Evolutionary conservation across 2,329 filamentous ascomycete species (phyloP), one percentile per base, ranked within the genome.

Genomic region (Pseudogymnoascus verrucosus): DNA sequence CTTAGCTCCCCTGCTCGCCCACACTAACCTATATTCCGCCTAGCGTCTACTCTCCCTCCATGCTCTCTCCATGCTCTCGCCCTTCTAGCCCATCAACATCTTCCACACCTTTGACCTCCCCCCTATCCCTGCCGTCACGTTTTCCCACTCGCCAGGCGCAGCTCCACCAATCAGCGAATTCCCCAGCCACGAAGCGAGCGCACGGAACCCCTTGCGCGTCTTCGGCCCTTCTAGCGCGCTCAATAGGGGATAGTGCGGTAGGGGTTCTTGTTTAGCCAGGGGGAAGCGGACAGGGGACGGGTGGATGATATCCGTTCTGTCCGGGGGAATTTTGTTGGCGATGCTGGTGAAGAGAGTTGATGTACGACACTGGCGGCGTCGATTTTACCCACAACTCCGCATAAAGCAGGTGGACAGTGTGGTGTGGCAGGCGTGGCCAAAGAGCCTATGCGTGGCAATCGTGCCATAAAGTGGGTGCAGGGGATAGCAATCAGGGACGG

Each of bases 201-300:
- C 47, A 57, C 51, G 28, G 51, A 57, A 57, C 51, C 51, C 51
- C 28, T 57, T 34, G 16, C 51, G 51, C 51, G 51, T 57, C 51
- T 57, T 57, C 16, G n/a, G 10, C 28, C 51, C n/a, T 57, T 57
- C 51, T 57, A 57, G 51, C 51, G 51, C 51, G 51, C 26, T 31
- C 2, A 5, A 57, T 57, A 4, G 3, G 26, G 26, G 8, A 31
- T 57, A 57, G 26, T 19, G n/a, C 2, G 3, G 4, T 2, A 11
- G n/a, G 47, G 47, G 26, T 10, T 2, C 26, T 57, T 57, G 47
- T 57, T 57, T 57, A 57, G 47, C 47, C 47, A 57, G 51, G 51
- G 51, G 40, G 28, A 19, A 19, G 26, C 8, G 28, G 21, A 5
- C 28, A 31, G 10, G 51, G 51, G 51, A 19, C 51, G 51, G 51